Conservation (phyloP, 306 rosid species). For the Dryas alaskensis region DNA sequence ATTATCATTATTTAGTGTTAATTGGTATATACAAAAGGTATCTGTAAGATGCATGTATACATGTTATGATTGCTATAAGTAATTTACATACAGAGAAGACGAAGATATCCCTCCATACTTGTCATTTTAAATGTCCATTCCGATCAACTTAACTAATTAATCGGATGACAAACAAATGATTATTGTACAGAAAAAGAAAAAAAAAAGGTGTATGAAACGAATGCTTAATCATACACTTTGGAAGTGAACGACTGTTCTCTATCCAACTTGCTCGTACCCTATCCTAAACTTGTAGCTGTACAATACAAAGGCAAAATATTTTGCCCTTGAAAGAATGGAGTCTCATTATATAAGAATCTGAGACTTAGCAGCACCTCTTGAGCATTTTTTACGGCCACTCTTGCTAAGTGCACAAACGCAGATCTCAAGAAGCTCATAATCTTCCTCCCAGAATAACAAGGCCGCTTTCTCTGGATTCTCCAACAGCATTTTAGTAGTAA, state of each 20-base stretch:
- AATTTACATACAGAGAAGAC: constrained; percentile 15
- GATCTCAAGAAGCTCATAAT: constrained; percentile 75
- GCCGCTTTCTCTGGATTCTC: constrained; percentile 78
- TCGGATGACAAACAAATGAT: constrained; percentile 14
- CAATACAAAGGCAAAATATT: constrained; percentile 22
- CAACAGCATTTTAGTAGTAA: constrained; percentile 86
- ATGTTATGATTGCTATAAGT: background rate
- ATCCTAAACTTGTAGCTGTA: constrained; percentile 32
- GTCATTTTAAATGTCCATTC: constrained; percentile 1
- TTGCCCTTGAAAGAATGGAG: constrained; percentile 22
- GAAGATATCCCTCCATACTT: background rate
- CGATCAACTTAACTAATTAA: constrained; percentile 27
- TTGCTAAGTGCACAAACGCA: constrained; percentile 82
- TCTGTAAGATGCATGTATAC: background rate
- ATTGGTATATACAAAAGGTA: background rate
- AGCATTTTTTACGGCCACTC: constrained; percentile 78
- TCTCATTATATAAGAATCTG: constrained; percentile 64
- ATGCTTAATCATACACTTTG: background rate
- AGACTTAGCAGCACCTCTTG: constrained; percentile 77
- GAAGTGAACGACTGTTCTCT: background rate
- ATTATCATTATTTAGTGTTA: background rate
- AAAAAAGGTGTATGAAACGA: background rate
- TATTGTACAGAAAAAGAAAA: constrained; percentile 2
- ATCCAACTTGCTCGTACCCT: constrained; percentile 11
- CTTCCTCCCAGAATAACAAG: constrained; percentile 81